phyloP scores from a whole-genome alignment of 108 stramenopile genomes.

The Cyclotella kingstonii region DNA sequence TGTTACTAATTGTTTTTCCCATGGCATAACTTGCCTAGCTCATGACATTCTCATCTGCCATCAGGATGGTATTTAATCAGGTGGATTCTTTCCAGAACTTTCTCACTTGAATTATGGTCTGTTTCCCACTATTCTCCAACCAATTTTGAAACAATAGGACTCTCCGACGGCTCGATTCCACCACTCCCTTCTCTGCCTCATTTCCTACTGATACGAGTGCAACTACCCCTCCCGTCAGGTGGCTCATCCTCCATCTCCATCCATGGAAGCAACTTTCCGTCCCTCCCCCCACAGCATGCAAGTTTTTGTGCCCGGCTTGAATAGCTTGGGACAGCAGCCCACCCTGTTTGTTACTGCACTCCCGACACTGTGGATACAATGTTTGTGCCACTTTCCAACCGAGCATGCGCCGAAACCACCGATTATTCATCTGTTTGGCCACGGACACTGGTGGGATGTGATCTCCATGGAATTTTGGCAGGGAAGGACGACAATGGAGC shows the following conservation, averaged over 20 bases:
- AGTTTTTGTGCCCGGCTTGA: constrained; percentile 30
- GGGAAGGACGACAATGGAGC: constrained; percentile 28
- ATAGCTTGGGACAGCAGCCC: constrained; percentile 58
- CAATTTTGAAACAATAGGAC: constrained; percentile 17
- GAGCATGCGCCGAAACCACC: constrained; percentile 49
- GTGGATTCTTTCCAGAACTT: no score
- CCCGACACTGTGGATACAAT: constrained; percentile 83
- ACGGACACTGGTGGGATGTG: constrained; percentile 89
- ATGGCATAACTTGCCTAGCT: no score
- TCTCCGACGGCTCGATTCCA: constrained; percentile 28
- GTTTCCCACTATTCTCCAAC: constrained; percentile 11
- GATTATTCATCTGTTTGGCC: constrained; percentile 59
- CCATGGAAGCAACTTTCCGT: constrained; percentile 64
- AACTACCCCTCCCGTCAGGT: constrained; percentile 73
- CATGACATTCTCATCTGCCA: no score
- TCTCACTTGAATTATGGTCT: no score
- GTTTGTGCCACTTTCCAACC: constrained; percentile 55
- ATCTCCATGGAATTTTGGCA: constrained; percentile 66
- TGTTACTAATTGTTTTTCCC: no score
- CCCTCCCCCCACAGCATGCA: constrained; percentile 70
- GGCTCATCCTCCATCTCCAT: constrained; percentile 51
- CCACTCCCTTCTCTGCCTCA: constrained; percentile 2
- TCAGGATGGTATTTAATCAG: no score
- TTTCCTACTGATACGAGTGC: constrained; percentile 38
- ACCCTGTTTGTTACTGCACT: constrained; percentile 75